A percentile compares a stretch with the other conserved stretches of the same genome.
These are phyloP conservation scores for Tylopilus sp. DNA, from an alignment of 768 basidiomycete species.

Conservation along the genomic window DNA sequence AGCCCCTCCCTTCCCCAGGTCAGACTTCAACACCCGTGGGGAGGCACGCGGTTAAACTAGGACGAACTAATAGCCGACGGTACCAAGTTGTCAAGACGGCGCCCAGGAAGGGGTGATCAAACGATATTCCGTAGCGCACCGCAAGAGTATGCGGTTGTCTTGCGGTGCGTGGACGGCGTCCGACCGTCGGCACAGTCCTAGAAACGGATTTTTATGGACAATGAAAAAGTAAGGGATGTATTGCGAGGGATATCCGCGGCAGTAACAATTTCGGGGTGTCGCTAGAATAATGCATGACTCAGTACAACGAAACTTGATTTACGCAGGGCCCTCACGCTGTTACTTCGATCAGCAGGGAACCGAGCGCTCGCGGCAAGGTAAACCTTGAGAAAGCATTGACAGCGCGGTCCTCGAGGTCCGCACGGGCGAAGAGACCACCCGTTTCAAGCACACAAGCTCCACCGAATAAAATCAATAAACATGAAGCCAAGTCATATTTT, in stretches of 20 bases:
- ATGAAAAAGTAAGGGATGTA: too few species aligned
- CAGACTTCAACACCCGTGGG: too few species aligned
- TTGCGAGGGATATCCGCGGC: too few species aligned
- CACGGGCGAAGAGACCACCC: conserved; percentile 43
- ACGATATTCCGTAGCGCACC: background rate
- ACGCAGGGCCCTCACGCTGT: background rate
- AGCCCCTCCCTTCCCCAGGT: too few species aligned
- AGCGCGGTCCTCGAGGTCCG: conserved; percentile 68
- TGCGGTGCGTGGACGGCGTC: background rate
- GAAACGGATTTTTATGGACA: too few species aligned
- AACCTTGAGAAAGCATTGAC: conserved; percentile 36
- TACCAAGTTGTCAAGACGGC: too few species aligned
- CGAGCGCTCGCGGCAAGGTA: background rate
- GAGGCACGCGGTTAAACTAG: too few species aligned
- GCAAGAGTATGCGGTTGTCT: too few species aligned
- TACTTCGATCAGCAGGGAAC: background rate
- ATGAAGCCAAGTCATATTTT: too few species aligned
- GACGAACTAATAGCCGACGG: too few species aligned
- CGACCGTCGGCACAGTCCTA: conserved; percentile 32
- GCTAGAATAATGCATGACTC: too few species aligned
- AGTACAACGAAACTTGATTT: background rate
- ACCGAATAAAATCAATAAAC: background rate
- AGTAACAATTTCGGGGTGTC: too few species aligned
- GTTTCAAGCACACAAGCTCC: background rate
- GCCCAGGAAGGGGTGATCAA: background rate